phyloP scores from a whole-genome alignment of 1,139 yeast species.

The Yamadazyma diddensiae region DNA sequence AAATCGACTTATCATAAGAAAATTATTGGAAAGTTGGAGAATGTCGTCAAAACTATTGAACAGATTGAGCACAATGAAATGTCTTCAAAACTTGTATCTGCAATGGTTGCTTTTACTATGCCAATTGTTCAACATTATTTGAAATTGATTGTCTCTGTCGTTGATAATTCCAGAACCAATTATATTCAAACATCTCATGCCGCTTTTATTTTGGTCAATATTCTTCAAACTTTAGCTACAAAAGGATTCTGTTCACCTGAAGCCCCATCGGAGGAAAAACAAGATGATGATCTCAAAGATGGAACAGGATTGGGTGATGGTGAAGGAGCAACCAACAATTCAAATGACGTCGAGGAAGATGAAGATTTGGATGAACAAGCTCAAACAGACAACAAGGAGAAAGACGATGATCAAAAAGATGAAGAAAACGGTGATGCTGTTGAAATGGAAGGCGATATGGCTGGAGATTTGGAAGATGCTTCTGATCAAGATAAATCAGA shows the following conservation, averaged over 20 bases:
- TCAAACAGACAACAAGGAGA: slow-evolving; percentile 72
- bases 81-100: slow-evolving; percentile 36
- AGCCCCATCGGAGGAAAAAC: slow-evolving; percentile 66
- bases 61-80: slow-evolving; percentile 32
- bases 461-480: slow-evolving; percentile 81
- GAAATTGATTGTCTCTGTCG: slow-evolving; percentile 38
- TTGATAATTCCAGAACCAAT: slow-evolving; percentile 41
- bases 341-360: slow-evolving; percentile 88
- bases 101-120: slow-evolving; percentile 50
- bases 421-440: slow-evolving; percentile 74
- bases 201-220: slow-evolving; percentile 54
- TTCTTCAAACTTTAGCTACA: slow-evolving; percentile 62
- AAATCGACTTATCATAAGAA: slow-evolving; percentile 27
- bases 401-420: slow-evolving; percentile 49
- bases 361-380: slow-evolving; percentile 90
- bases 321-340: slow-evolving; percentile 72
- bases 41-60: slow-evolving; percentile 18
- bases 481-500: slow-evolving; percentile 58
- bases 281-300: slow-evolving; percentile 62
- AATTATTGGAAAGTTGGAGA: slow-evolving; percentile 22
- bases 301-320: slow-evolving; percentile 99
- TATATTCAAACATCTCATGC: slow-evolving; percentile 59
- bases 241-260: slow-evolving; percentile 95
- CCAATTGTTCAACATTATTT: slow-evolving; percentile 59
- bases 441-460: slow-evolving; percentile 96